phyloP scores from a whole-genome alignment of 2,329 filamentous ascomycete genomes.

The Penicillium hordei region DNA sequence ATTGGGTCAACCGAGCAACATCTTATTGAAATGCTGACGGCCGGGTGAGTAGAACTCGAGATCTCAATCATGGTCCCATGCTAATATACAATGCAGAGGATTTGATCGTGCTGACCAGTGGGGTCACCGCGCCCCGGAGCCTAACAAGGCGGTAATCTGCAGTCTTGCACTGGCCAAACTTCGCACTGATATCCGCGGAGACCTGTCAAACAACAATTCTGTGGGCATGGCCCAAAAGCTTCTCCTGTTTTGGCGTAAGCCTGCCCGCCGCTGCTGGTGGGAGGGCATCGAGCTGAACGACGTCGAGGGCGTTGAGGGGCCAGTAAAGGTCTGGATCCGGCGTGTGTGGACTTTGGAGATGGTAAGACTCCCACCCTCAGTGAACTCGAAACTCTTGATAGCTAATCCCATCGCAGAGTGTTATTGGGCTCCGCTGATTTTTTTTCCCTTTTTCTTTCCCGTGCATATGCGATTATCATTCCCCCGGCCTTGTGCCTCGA shows the following conservation, averaged over 20 bases:
- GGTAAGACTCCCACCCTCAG: slow-evolving; percentile 46
- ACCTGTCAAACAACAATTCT: slow-evolving; percentile 70
- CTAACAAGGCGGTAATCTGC: slow-evolving; percentile 97
- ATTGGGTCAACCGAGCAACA: slow-evolving; percentile 96
- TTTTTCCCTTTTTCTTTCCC: slow-evolving; percentile 15
- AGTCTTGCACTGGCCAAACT: slow-evolving; percentile 89
- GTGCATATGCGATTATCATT: slow-evolving; percentile 22
- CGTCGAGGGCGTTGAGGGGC: slow-evolving; percentile 86
- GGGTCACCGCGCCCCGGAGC: slow-evolving; percentile 96
- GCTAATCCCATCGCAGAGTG: slow-evolving; percentile 57
- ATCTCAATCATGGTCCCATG: neutral
- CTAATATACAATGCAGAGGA: slow-evolving; percentile 59
- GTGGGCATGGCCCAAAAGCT: slow-evolving; percentile 99
- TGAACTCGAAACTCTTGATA: neutral
- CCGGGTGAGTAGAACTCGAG: slow-evolving; percentile 65
- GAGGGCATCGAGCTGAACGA: slow-evolving; percentile 89
- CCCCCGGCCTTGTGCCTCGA: slow-evolving; percentile 22
- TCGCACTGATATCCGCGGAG: slow-evolving; percentile 82
- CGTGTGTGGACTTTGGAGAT: slow-evolving; percentile 99
- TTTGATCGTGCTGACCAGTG: slow-evolving; percentile 95
- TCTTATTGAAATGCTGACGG: slow-evolving; percentile 98
- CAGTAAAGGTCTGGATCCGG: slow-evolving; percentile 96
- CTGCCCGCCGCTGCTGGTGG: slow-evolving; percentile 97
- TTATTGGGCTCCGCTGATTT: slow-evolving; percentile 70
- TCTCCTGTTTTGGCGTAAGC: slow-evolving; percentile 96